Evolutionary conservation across 1,284 basidiomycete species (phyloP), one percentile per base, ranked within the genome.

Genomic region (Taiwanofungus camphoratus): DNA sequence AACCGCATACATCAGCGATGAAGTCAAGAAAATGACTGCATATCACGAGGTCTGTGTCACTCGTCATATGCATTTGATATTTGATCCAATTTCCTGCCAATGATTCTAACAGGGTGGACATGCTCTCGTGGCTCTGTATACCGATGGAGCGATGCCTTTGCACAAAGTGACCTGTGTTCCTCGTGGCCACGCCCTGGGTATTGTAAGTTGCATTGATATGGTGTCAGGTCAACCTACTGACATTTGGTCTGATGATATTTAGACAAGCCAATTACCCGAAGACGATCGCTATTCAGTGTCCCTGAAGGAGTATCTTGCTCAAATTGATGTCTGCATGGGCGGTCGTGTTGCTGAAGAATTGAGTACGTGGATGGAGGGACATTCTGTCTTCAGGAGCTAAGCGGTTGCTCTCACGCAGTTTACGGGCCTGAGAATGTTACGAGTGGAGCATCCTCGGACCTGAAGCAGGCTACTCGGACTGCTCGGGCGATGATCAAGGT

Each of bases 131-230:
- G 91, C 92, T 5, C 66, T 96, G 27, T 92, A 92, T 61, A 96
- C 94, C 0, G 79, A 89, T 47, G 93, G 92, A 42, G 91, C 92
- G 21, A 91, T 92, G 77, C 93, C 93, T 22, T 66, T 97, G 51
- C 93, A 97, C 65, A 96, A 94, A 70, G 93, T 95, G 20, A 97
- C 93, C 15, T 94, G 93, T 64, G 80, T 97, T 49, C 93, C 92
- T 38, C 85, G 94, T 55, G 93, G 93, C 23, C 90, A 92, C 57
- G 87, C 92, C 15, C 75, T 96, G 26, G 94, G 94, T 51, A 71
- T 92, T 55, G 87, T 89, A 66, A 54, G 83, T 75, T 35, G 42
- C 24, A 22, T 19, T 27, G 19, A 8, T 24, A 9, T 19, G 32
- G 11, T 21, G 26, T n/a, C 22, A 23, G 11, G 13, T 29, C 26